phyloP scores from a whole-genome alignment of 2,329 filamentous ascomycete genomes.

The Alternaria triticimaculans region DNA sequence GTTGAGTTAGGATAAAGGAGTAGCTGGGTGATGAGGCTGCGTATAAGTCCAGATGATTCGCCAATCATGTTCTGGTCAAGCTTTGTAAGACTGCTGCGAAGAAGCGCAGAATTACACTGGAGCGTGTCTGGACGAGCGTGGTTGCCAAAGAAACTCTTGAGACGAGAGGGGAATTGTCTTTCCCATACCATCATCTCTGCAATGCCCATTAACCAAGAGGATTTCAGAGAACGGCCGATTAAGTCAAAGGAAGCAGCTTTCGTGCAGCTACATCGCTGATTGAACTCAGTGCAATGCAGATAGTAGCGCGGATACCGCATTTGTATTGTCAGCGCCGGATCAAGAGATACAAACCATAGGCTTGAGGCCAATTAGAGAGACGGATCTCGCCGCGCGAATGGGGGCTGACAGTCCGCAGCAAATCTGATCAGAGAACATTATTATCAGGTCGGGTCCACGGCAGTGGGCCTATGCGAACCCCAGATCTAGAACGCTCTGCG shows the following conservation, averaged over 20 bases:
- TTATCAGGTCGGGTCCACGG: neutral
- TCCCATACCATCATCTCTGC: neutral
- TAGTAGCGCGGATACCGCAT: rapidly evolving
- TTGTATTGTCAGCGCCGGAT: neutral
- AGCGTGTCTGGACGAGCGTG: neutral
- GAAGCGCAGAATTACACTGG: neutral
- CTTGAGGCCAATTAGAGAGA: neutral
- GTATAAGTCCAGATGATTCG: neutral
- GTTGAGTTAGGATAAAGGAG: neutral
- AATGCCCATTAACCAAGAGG: neutral
- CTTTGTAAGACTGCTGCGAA: neutral
- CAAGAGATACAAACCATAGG: neutral
- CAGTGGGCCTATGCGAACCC: neutral
- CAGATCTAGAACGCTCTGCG: neutral
- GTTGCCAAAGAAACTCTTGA: neutral
- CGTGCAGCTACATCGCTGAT: neutral
- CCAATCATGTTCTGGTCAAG: neutral
- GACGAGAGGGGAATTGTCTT: too few relatives aligned
- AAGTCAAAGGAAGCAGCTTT: neutral
- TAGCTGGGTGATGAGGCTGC: neutral
- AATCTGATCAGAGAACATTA: neutral
- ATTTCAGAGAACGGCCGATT: neutral
- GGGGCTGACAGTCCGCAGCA: neutral
- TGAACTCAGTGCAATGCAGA: neutral
- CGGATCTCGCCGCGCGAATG: neutral